Base-by-base conservation (phyloP, 2,329 filamentous ascomycete species). In the Claviceps fusiformis region DNA sequence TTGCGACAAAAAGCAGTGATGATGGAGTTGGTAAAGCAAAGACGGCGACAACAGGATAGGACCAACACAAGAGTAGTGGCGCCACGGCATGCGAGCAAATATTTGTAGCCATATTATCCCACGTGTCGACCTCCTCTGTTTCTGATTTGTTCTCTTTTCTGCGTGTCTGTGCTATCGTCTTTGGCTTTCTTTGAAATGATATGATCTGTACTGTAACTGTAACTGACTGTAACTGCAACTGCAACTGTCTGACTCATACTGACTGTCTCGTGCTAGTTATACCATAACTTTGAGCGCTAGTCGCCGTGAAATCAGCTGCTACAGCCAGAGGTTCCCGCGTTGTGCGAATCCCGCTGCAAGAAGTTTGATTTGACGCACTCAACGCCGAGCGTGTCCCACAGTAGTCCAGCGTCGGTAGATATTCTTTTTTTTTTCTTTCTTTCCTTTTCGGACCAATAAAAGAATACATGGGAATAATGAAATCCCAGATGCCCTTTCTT, bases 111-210 rank as follows among this genome's bases (percentile, higher is more conserved):
- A 51, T 24, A 24, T 51, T 50, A 68, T 66, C 63, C 72, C 68
- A 68, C 69, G 70, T 70, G 72, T 72, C 71, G 72, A 70, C 70
- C 69, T 49, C 55, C 54, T 56, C 45, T 58, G 51, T 54, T 58
- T 52, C 54, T 72, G 58, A 65, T 59, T 54, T 55, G 47, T 50
- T 54, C 50, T 44, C 43, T 44, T 52, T 57, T 58, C 53, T 58
- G 55, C 52, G 59, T 50, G 55, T 72, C 75, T 84, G 80, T 85
- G 83, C 85, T 87, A 87, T 82, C 82, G 79, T 83, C 79, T 81
- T 81, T 50, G 49, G 81, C 64, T 65, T 70, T 61, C 35, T 54
- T 50, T 54, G 54, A 55, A 41, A 47, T 49, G 54, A 55, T 53
- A 53, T 49, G 19, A 55, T 60, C 57, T 58, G 58, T 44, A 65